A percentile compares a stretch with the other conserved stretches of the same genome.
These are phyloP conservation scores for Perkinsus olseni DNA, from an alignment of 169 alveolate species.

Conservation along the genomic window DNA sequence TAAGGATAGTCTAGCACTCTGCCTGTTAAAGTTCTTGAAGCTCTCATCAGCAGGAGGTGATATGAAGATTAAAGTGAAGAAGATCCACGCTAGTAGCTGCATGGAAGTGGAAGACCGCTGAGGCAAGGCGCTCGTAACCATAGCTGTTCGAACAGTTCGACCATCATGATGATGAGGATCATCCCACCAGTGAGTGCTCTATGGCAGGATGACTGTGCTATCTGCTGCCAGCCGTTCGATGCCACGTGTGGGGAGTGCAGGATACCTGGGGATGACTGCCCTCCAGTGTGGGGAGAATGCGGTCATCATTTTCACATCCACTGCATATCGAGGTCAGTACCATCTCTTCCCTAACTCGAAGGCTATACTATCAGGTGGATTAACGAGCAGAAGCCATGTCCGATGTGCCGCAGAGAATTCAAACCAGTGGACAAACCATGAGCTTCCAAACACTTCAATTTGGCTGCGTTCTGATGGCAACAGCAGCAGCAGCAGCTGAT, in stretches of 20 bases:
- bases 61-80: neutral
- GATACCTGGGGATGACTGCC: slow-evolving; percentile 54
- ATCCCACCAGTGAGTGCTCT: too few relatives aligned
- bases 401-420: slow-evolving; percentile 43
- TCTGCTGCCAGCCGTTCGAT: slow-evolving; percentile 48
- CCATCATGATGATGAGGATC: too few relatives aligned
- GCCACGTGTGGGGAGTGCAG: slow-evolving; percentile 49
- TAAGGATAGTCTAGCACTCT: too few relatives aligned
- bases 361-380: neutral
- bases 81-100: neutral
- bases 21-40: neutral
- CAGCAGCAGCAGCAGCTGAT: too few relatives aligned
- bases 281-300: slow-evolving; percentile 50
- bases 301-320: slow-evolving; percentile 48
- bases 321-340: slow-evolving; percentile 40
- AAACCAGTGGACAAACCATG: neutral
- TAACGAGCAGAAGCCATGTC: slow-evolving; percentile 19
- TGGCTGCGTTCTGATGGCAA: neutral
- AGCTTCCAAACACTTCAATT: neutral
- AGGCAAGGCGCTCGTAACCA: neutral
- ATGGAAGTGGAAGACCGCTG: neutral
- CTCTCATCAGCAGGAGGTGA: neutral
- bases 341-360: neutral
- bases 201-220: slow-evolving; percentile 26
- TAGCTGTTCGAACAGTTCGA: too few relatives aligned